Conservation (phyloP, 1,284 basidiomycete genomes). For the Sanguinoderma infundibulare region DNA sequence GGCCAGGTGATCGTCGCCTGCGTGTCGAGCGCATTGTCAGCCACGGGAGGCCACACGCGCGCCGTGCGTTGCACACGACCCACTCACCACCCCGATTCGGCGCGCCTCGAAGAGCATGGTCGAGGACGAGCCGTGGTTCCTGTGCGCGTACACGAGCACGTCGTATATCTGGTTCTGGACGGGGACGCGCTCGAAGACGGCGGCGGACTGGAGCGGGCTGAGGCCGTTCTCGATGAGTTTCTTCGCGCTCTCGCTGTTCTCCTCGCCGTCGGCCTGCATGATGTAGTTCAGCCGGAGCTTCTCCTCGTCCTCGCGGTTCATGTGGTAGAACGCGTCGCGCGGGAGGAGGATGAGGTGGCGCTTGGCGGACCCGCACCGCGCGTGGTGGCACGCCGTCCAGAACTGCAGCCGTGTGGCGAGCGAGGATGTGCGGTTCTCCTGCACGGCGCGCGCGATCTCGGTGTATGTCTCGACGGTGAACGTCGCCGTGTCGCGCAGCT, state of each 20-base stretch:
- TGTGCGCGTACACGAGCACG: slow-evolving; percentile 66
- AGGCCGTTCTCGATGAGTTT: slow-evolving; percentile 32
- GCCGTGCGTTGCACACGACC: neutral
- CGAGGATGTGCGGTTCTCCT: slow-evolving; percentile 38
- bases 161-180: slow-evolving; percentile 72
- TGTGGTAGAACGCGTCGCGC: slow-evolving; percentile 60
- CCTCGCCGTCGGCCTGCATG: slow-evolving; percentile 43
- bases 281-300: slow-evolving; percentile 47
- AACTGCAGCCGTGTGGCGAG: slow-evolving; percentile 53
- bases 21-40: slow-evolving; percentile 13
- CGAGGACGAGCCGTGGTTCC: slow-evolving; percentile 55
- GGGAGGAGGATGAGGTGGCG: slow-evolving; percentile 61
- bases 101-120: slow-evolving; percentile 60
- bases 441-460: slow-evolving; percentile 51
- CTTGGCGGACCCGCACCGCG: slow-evolving; percentile 62
- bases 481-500: slow-evolving; percentile 63
- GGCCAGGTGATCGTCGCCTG: slow-evolving; percentile 74
- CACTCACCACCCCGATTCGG: slow-evolving; percentile 62
- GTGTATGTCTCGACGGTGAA: slow-evolving; percentile 59
- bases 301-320: slow-evolving; percentile 53
- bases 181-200: slow-evolving; percentile 64
- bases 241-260: slow-evolving; percentile 30
- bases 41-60: slow-evolving; percentile 4
- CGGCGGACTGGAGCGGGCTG: slow-evolving; percentile 41
- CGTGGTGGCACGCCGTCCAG: slow-evolving; percentile 64